Percentiles rank a stretch among this genome's conserved stretches.
Conservation (phyloP, 2,329 filamentous ascomycete genomes). For the Claviceps sp. region DNA sequence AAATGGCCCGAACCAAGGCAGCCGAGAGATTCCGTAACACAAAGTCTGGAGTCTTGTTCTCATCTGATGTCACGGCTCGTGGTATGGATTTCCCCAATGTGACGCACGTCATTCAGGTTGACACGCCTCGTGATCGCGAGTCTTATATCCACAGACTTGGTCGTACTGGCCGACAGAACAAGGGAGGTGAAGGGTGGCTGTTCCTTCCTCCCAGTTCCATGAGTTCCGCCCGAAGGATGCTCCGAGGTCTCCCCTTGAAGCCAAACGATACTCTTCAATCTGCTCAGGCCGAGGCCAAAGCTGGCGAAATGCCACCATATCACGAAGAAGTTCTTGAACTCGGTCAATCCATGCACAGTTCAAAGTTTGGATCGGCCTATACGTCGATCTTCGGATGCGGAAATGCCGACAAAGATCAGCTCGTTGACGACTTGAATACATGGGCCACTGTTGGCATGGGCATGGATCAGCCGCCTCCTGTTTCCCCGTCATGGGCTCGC, state of each 20-base stretch:
- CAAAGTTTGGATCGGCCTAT: constrained; percentile 32
- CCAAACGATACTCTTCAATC: constrained; percentile 36
- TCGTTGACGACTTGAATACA: constrained; percentile 39
- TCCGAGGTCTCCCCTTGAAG: constrained; percentile 48
- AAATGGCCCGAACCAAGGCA: constrained; percentile 52
- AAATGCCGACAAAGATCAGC: constrained; percentile 21
- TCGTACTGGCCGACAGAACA: constrained; percentile 62
- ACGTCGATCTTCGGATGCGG: constrained; percentile 41
- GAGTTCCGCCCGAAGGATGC: constrained; percentile 30
- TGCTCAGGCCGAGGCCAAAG: constrained; percentile 35
- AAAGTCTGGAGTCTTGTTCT: constrained; percentile 53
- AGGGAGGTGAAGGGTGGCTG: constrained; percentile 58
- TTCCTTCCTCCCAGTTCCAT: constrained; percentile 45
- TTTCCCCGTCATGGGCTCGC: constrained; percentile 13
- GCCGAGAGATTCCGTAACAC: constrained; percentile 58
- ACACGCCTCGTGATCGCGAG: constrained; percentile 49
- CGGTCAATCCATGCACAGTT: constrained; percentile 25
- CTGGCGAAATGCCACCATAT: constrained; percentile 31
- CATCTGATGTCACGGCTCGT: constrained; percentile 67
- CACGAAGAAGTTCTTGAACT: constrained; percentile 31
- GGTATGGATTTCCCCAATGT: constrained; percentile 76
- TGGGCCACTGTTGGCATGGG: constrained; percentile 39
- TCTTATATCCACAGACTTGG: constrained; percentile 68
- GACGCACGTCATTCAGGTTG: constrained; percentile 66
- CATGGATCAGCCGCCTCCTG: constrained; percentile 32